Percentiles rank a stretch among this genome's conserved stretches.
These are phyloP conservation scores for Boletus rufocinnamomeus DNA, from an alignment of 768 basidiomycete genomes.

Conservation along the genomic window DNA sequence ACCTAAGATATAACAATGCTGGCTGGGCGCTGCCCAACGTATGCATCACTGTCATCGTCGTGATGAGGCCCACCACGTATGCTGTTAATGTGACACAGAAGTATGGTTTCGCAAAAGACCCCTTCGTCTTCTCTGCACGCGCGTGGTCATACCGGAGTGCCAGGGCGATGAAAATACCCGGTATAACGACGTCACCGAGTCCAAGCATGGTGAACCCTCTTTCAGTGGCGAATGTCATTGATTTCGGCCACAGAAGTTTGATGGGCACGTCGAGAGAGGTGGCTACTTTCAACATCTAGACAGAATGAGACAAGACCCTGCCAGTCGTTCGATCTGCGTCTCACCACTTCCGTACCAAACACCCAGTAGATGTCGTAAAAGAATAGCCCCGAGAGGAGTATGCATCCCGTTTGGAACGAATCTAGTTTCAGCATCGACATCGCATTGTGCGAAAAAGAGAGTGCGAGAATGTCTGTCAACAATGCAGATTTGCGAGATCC, in stretches of 20 bases:
- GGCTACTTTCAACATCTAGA: constrained; percentile 91
- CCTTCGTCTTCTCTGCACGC: constrained; percentile 39
- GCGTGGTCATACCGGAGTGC: constrained; percentile 83
- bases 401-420: constrained; percentile 83
- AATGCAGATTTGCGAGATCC: constrained; percentile 59
- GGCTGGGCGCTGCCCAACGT: constrained; percentile 77
- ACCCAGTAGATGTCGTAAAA: constrained; percentile 97
- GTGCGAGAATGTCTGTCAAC: constrained; percentile 71
- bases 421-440: constrained; percentile 81
- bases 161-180: constrained; percentile 73
- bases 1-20: constrained; percentile 91
- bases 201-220: constrained; percentile 88
- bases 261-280: constrained; percentile 89
- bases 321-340: constrained; percentile 29
- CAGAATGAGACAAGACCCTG: constrained; percentile 2
- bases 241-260: constrained; percentile 88
- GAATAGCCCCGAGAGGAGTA: constrained; percentile 83
- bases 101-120: constrained; percentile 65
- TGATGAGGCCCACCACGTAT: constrained; percentile 71
- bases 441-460: constrained; percentile 83
- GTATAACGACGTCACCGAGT: constrained; percentile 80
- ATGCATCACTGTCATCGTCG: constrained; percentile 89
- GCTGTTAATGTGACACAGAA: constrained; percentile 68
- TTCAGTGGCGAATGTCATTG: constrained; percentile 46
- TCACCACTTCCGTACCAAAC: constrained; percentile 81